Conservation (phyloP, 2,329 filamentous ascomycete genomes). For the Clarireedia paspali region DNA sequence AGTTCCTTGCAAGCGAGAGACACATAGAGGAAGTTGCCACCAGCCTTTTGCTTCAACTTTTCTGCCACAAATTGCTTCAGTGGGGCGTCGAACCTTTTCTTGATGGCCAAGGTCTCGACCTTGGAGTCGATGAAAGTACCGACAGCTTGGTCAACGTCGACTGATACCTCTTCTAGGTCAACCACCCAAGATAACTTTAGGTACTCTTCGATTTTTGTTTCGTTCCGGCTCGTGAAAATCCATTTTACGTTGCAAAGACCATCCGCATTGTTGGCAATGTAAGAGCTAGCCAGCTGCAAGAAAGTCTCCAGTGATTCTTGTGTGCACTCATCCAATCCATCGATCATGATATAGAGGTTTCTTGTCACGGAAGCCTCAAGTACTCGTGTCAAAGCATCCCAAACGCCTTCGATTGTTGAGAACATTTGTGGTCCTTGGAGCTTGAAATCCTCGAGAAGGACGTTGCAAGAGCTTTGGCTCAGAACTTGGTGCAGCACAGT, state of each 20-base stretch:
- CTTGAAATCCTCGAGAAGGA: slow-evolving; percentile 6
- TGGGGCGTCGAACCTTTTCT: slow-evolving; percentile 7
- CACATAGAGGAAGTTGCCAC: slow-evolving; percentile 3
- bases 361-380: slow-evolving; percentile 5
- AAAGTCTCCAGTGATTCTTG: slow-evolving; percentile 5
- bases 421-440: slow-evolving; percentile 7
- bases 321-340: slow-evolving; percentile 9
- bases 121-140: slow-evolving; percentile 4
- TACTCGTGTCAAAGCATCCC: slow-evolving; percentile 2
- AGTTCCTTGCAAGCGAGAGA: slow-evolving; percentile 9
- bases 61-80: slow-evolving; percentile 5
- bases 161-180: slow-evolving; percentile 1
- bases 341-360: slow-evolving; percentile 9
- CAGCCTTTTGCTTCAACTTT: slow-evolving; percentile 3
- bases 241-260: slow-evolving; percentile 10
- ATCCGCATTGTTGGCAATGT: slow-evolving; percentile 1
- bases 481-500: slow-evolving; percentile 6
- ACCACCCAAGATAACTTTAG: slow-evolving; percentile 4
- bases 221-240: slow-evolving; percentile 9
- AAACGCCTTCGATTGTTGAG: slow-evolving; percentile 6
- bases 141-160: neutral
- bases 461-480: slow-evolving; percentile 3
- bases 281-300: slow-evolving; percentile 3
- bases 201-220: slow-evolving; percentile 7
- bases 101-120: neutral